Conservation (phyloP, 129 eudicot species). For the Artemisia argyi region DNA sequence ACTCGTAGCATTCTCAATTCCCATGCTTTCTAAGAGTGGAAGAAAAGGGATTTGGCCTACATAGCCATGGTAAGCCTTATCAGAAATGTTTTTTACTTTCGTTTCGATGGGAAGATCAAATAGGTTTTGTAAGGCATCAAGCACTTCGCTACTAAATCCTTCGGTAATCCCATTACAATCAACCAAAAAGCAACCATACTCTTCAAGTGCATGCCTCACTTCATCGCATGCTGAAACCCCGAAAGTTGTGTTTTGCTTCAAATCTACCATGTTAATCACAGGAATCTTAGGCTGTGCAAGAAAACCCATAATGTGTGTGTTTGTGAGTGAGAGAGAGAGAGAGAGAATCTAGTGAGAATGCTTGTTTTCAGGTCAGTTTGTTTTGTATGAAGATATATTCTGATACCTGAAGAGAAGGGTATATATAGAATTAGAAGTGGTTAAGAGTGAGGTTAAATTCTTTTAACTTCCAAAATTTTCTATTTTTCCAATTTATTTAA, state of each 20-base stretch:
- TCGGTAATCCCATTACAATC: constrained; percentile 34
- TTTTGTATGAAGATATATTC: constrained; percentile 15
- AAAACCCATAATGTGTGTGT: constrained; percentile 24
- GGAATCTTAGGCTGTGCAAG: constrained; percentile 37
- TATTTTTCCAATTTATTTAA: background rate
- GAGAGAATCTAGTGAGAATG: constrained; percentile 27
- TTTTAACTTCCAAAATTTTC: constrained; percentile 21
- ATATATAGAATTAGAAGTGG: constrained; percentile 33
- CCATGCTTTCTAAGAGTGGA: constrained; percentile 61
- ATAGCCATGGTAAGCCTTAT: constrained; percentile 47
- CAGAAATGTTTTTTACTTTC: constrained; percentile 44
- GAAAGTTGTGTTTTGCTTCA: constrained; percentile 35
- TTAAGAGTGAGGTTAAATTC: constrained; percentile 15
- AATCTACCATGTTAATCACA: constrained; percentile 33
- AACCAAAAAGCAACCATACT: constrained; percentile 56
- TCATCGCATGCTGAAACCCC: constrained; percentile 27
- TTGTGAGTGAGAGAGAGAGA: constrained; percentile 16
- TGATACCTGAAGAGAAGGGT: constrained; percentile 18
- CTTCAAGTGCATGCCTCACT: constrained; percentile 63
- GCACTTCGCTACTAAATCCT: constrained; percentile 21
- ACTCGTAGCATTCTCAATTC: constrained; percentile 46
- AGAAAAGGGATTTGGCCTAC: constrained; percentile 41
- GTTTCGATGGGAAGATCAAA: constrained; percentile 62
- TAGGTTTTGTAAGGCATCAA: constrained; percentile 35
- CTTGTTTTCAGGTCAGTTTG: constrained; percentile 21